Percentiles rank a stretch among this genome's conserved stretches.
Evolutionary conservation across 208 protist species (phyloP).

Genomic region (Trichomonas gallinae): DNA sequence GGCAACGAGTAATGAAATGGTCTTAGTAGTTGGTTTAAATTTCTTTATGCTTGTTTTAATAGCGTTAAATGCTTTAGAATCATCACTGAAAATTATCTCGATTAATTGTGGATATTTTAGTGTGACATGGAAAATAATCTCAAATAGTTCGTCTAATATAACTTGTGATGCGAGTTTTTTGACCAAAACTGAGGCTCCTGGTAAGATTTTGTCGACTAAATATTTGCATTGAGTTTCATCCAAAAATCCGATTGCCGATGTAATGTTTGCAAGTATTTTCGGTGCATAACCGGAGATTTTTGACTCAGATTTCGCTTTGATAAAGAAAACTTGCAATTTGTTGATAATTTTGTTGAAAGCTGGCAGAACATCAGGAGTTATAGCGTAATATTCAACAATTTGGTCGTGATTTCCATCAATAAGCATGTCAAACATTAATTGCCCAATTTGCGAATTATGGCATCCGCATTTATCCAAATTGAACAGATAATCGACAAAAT

Average conservation of each 20-base stretch:
- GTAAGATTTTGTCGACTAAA: not conserved
- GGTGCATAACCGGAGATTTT: not conserved
- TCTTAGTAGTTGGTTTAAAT: not conserved
- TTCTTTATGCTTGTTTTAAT: not conserved
- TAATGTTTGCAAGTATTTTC: not conserved
- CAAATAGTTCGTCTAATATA: not conserved
- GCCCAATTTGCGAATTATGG: not conserved
- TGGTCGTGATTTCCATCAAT: not conserved
- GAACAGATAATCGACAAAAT: not conserved
- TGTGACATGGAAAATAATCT: not conserved
- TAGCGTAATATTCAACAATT: not conserved
- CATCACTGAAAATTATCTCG: not conserved
- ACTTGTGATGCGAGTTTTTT: not conserved
- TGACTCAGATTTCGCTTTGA: not conserved
- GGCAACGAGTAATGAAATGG: not conserved
- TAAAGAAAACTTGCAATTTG: not conserved
- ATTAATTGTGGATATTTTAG: not conserved
- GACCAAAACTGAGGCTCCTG: not conserved
- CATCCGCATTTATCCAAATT: not conserved
- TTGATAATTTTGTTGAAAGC: not conserved
- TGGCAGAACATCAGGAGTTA: not conserved
- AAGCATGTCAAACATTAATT: not conserved
- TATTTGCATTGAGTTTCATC: not conserved
- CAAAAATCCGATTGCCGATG: not conserved
- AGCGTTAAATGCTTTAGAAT: not conserved